phyloP scores from a whole-genome alignment of 2,329 filamentous ascomycete genomes.

The Aspergillus pseudoviridinutans region DNA sequence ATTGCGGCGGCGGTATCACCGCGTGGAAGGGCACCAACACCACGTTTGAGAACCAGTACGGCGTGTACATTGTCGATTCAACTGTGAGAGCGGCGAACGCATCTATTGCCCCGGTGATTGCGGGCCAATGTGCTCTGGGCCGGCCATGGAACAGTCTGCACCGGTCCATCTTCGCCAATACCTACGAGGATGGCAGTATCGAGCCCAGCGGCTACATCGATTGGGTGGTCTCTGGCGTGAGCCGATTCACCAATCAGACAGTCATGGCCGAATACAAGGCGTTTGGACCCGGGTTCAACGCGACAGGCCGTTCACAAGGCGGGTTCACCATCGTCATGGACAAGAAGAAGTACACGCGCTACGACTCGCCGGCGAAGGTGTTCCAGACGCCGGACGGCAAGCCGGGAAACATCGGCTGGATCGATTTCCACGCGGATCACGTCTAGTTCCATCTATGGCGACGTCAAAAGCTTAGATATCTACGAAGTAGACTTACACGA shows the following conservation, averaged over 20 bases:
- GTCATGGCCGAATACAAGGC: slow-evolving; percentile 55
- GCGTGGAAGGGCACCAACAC: slow-evolving; percentile 68
- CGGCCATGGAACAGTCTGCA: slow-evolving; percentile 61
- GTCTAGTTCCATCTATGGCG: not conserved
- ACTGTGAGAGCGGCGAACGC: slow-evolving; percentile 53
- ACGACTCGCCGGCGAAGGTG: slow-evolving; percentile 41
- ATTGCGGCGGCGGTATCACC: slow-evolving; percentile 63
- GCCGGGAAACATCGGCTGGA: slow-evolving; percentile 48
- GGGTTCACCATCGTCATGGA: slow-evolving; percentile 48
- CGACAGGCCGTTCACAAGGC: slow-evolving; percentile 40
- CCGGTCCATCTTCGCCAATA: slow-evolving; percentile 54
- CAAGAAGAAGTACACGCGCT: slow-evolving; percentile 33
- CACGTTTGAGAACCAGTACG: slow-evolving; percentile 63
- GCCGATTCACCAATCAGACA: slow-evolving; percentile 43
- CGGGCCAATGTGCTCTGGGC: slow-evolving; percentile 54
- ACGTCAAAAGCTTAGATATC: not conserved
- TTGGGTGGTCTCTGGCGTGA: slow-evolving; percentile 44
- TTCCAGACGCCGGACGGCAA: slow-evolving; percentile 45
- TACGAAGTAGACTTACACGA: not conserved
- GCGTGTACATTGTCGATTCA: slow-evolving; percentile 59
- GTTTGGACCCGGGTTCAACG: slow-evolving; percentile 53
- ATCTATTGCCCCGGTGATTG: slow-evolving; percentile 35
- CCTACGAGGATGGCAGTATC: slow-evolving; percentile 54
- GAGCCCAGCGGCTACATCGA: slow-evolving; percentile 52
- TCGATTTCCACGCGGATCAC: slow-evolving; percentile 35